A percentile compares a stretch with the other conserved stretches of the same genome.
phyloP scores from a whole-genome alignment of 495 filamentous ascomycete genomes.

The Penicillium malachiteum region DNA sequence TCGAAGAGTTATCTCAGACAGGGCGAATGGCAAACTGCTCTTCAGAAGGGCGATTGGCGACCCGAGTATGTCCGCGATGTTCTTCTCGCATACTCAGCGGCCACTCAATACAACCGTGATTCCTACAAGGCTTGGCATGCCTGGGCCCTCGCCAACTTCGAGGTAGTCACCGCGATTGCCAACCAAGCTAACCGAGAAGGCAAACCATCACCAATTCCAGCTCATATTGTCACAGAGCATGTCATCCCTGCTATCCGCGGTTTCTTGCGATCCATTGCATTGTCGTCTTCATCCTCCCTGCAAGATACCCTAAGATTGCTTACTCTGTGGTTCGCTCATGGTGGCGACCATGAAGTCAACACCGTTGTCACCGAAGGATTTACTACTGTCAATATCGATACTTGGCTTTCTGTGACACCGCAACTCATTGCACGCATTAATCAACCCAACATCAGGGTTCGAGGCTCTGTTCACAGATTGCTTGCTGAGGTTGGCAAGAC shows the following conservation, averaged over 20 bases:
- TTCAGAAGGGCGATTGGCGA: slow-evolving; percentile 84
- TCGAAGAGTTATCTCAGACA: slow-evolving; percentile 94
- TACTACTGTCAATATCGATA: slow-evolving; percentile 87
- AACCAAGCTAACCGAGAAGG: slow-evolving; percentile 59
- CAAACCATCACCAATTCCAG: slow-evolving; percentile 48
- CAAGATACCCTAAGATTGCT: slow-evolving; percentile 93
- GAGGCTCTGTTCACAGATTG: slow-evolving; percentile 85
- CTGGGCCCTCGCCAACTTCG: slow-evolving; percentile 98
- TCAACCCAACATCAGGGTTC: slow-evolving; percentile 81
- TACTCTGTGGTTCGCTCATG: slow-evolving; percentile 95
- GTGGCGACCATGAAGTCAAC: slow-evolving; percentile 84
- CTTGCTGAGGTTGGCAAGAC: slow-evolving; percentile 87
- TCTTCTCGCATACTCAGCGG: slow-evolving; percentile 80
- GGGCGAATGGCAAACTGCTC: slow-evolving; percentile 87
- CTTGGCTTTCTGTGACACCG: slow-evolving; percentile 96
- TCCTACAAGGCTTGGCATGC: slow-evolving; percentile 99
- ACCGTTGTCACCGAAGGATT: slow-evolving; percentile 85
- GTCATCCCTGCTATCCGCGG: slow-evolving; percentile 92
- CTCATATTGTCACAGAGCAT: slow-evolving; percentile 71
- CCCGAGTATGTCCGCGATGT: slow-evolving; percentile 67
- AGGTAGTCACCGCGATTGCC: slow-evolving; percentile 82
- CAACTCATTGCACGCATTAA: slow-evolving; percentile 97
- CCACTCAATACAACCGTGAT: slow-evolving; percentile 84
- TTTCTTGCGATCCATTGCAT: slow-evolving; percentile 91
- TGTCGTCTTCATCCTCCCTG: slow-evolving; percentile 87